Percentiles rank a stretch among this genome's conserved stretches.
phyloP scores from a whole-genome alignment of 2,329 filamentous ascomycete genomes.

The Trichoderma hamatum region DNA sequence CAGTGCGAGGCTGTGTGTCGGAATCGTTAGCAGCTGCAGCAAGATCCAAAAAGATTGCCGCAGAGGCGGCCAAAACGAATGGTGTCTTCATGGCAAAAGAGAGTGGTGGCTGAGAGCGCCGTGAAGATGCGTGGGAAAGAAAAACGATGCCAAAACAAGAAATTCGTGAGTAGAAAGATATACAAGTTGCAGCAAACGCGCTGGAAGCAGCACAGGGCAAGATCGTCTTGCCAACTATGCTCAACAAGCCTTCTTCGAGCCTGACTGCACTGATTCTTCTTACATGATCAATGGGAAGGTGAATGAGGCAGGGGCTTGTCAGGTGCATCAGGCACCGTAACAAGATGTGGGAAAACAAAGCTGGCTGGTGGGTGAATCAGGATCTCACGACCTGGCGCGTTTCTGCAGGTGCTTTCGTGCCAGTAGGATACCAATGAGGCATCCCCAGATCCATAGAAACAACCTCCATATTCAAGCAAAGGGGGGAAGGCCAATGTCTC shows the following conservation, averaged over 20 bases:
- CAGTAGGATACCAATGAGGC: neutral
- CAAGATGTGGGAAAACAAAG: neutral
- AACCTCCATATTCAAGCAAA: conserved; percentile 2
- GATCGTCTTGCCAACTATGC: neutral
- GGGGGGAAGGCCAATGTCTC: conserved; percentile 19
- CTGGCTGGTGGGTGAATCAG: neutral
- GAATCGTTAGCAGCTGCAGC: conserved; percentile 18
- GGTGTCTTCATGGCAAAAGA: conserved; percentile 15
- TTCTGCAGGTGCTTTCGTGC: neutral
- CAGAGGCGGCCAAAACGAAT: conserved; percentile 18
- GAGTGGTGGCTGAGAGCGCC: neutral
- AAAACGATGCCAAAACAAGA: neutral
- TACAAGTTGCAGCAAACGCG: neutral
- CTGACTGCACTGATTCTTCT: neutral
- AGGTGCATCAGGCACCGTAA: neutral
- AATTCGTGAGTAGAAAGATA: neutral
- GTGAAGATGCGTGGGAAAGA: neutral
- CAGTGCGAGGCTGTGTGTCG: conserved; percentile 31
- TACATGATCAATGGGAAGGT: neutral
- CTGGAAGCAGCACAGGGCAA: neutral
- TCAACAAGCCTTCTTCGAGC: conserved; percentile 1
- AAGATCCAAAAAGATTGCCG: conserved; percentile 17
- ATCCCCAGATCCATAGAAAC: neutral
- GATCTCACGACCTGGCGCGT: conserved; percentile 12
- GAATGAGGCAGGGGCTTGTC: neutral